Conservation (phyloP, 768 basidiomycete genomes). For the Leucocoprinus birnbaumii region DNA sequence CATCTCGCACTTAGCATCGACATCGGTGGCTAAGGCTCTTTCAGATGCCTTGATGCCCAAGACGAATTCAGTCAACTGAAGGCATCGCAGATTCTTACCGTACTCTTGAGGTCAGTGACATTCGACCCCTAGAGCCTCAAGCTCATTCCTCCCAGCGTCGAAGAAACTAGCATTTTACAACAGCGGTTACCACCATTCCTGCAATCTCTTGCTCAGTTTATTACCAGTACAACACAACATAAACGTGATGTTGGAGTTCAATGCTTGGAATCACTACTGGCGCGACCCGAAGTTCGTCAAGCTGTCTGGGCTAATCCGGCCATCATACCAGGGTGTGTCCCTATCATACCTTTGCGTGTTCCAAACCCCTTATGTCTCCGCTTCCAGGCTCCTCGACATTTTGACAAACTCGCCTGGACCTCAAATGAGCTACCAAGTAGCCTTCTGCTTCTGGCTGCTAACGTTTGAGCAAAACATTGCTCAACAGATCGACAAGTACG, state of each 20-base stretch:
- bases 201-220: slow-evolving; percentile 52
- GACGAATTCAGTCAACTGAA: slow-evolving; percentile 98
- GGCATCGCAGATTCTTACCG: slow-evolving; percentile 81
- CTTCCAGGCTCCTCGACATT: slow-evolving; percentile 75
- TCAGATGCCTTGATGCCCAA: slow-evolving; percentile 74
- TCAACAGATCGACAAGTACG: slow-evolving; percentile 83
- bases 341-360: not conserved
- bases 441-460: slow-evolving; percentile 90
- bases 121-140: slow-evolving; percentile 3
- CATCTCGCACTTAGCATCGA: slow-evolving; percentile 8
- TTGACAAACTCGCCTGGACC: slow-evolving; percentile 79
- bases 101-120: slow-evolving; percentile 68
- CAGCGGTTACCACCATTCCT: slow-evolving; percentile 62
- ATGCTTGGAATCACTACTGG: slow-evolving; percentile 80
- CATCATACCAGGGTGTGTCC: slow-evolving; percentile 62
- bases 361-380: not conserved
- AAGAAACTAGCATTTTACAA: slow-evolving; percentile 42
- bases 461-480: slow-evolving; percentile 88
- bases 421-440: slow-evolving; percentile 95
- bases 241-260: slow-evolving; percentile 91
- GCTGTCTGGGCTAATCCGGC: slow-evolving; percentile 77
- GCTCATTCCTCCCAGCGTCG: slow-evolving; percentile 36
- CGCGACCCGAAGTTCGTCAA: slow-evolving; percentile 75
- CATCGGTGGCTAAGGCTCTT: slow-evolving; percentile 1
- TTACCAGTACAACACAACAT: slow-evolving; percentile 57